Evolutionary conservation across 805 yeast species (phyloP), one percentile per base, ranked within the genome.

Genomic region (Nakazawaea wyomingensis): DNA sequence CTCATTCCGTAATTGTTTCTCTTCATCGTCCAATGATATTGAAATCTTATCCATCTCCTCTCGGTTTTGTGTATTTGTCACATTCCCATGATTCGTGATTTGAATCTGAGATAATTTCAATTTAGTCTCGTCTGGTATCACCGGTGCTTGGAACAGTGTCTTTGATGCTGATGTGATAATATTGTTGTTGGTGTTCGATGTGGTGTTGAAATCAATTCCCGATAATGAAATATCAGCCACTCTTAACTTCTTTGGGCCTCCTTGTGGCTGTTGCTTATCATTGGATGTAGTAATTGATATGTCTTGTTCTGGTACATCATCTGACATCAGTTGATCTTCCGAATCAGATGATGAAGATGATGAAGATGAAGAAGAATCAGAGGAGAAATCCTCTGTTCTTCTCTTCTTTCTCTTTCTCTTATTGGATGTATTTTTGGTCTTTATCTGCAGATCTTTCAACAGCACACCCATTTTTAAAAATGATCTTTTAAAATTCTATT

Each of bases 351-450:
- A 48, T 13, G 59, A 50, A 4, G 62, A 55, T 1, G 71, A 62
- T 2, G 68, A 62, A 1, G 73, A 70, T 1, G 79, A 72, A 29
- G 66, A 71, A 2, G 78, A 71, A 34, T 68, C 68, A 14, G 75
- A 72, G 0, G 85, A 80, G 24, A 80, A 76, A 50, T 81, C 88
- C 40, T 82, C 87, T 0, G 91, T 83, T 79, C 90, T 82, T 76
- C 89, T 80, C 77, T 82, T 83, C 74, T 82, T 82, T 55, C 82
- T 70, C 49, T 85, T 74, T 53, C 85, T 70, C 49, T 76, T 68
- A 38, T 58, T 64, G 24, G 53, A 52, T n/a, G 49, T 49, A 14
- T 45, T 11, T 13, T 27, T 27, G 8, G 40, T 37, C 28, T 40
- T 40, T 19, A 40, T 22, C 29, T 40, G 43, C n/a, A 20, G 9